These are phyloP conservation scores for Phialophora tarda DNA, from an alignment of 2,329 filamentous ascomycete species.

Conservation along the genomic window DNA sequence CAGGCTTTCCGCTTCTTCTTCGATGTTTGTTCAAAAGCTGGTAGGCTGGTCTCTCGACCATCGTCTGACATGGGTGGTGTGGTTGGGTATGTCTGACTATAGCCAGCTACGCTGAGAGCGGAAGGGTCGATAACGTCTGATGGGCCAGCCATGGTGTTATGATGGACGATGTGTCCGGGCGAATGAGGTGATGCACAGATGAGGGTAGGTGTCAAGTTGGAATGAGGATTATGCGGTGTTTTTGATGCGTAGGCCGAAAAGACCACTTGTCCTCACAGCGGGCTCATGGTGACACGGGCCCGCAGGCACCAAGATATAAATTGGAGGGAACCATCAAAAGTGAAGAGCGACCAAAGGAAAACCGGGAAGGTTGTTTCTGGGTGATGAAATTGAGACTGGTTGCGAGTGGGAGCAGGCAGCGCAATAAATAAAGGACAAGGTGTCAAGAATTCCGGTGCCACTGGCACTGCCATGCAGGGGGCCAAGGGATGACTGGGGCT, in stretches of 20 bases:
- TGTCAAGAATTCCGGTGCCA: slow-evolving; percentile 25
- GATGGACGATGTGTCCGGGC: slow-evolving; percentile 7
- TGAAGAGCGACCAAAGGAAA: slow-evolving; percentile 11
- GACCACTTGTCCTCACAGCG: slow-evolving; percentile 39
- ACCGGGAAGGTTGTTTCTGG: slow-evolving; percentile 19
- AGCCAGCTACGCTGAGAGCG: slow-evolving; percentile 25
- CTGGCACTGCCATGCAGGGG: slow-evolving; percentile 16
- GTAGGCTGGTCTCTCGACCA: slow-evolving; percentile 24
- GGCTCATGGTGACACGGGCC: slow-evolving; percentile 33
- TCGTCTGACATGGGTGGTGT: slow-evolving; percentile 35
- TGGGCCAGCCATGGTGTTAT: slow-evolving; percentile 29
- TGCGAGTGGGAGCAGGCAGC: slow-evolving; percentile 30
- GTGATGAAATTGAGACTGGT: slow-evolving; percentile 13
- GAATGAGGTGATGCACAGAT: slow-evolving; percentile 12
- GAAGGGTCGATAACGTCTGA: slow-evolving; percentile 31
- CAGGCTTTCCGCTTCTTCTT: slow-evolving; percentile 96
- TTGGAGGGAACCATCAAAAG: slow-evolving; percentile 27
- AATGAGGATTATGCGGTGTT: slow-evolving; percentile 20
- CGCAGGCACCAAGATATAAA: slow-evolving; percentile 20
- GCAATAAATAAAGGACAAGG: slow-evolving; percentile 37
- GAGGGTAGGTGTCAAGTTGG: slow-evolving; percentile 22
- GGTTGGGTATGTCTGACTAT: slow-evolving; percentile 34
- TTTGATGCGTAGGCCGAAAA: slow-evolving; percentile 26
- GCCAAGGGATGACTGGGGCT: slow-evolving; percentile 5
- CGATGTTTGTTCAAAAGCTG: slow-evolving; percentile 25